phyloP scores from a whole-genome alignment of 2,329 filamentous ascomycete species.

The Alternaria hordeiaustralica region DNA sequence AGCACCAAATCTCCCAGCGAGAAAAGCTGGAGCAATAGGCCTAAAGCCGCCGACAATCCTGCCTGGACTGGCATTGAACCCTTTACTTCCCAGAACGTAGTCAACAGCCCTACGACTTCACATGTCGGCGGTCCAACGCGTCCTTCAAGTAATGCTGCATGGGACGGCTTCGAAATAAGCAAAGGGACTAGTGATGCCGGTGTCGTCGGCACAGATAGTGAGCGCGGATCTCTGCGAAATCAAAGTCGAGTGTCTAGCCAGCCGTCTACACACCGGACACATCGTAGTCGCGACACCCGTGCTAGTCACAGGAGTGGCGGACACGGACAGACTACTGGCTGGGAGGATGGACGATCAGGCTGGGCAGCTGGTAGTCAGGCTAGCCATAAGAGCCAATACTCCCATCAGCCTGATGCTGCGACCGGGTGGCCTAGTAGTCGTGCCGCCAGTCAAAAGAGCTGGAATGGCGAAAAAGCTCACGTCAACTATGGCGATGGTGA shows the following conservation, averaged over 20 bases:
- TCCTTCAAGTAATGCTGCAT: constrained; percentile 8
- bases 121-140: background rate
- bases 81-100: background rate
- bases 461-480: background rate
- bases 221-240: constrained; percentile 10
- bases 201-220: constrained; percentile 17
- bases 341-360: background rate
- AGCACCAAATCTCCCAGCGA: background rate
- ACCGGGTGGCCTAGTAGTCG: background rate
- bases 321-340: background rate
- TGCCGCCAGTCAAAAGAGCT: background rate
- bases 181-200: constrained; percentile 29
- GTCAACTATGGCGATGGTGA: constrained; percentile 5
- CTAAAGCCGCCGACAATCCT: background rate
- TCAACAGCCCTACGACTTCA: background rate
- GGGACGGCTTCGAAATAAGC: constrained; percentile 29
- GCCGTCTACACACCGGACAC: background rate
- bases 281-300: background rate
- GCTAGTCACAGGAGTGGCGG: background rate
- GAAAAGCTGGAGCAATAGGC: background rate
- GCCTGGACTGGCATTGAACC: constrained; percentile 2
- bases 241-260: constrained; percentile 1
- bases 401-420: background rate
- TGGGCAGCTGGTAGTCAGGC: background rate
- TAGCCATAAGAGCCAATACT: background rate